These are phyloP conservation scores for Ustilago shanxiensis DNA, from an alignment of 1,284 basidiomycete species.

Conservation along the genomic window DNA sequence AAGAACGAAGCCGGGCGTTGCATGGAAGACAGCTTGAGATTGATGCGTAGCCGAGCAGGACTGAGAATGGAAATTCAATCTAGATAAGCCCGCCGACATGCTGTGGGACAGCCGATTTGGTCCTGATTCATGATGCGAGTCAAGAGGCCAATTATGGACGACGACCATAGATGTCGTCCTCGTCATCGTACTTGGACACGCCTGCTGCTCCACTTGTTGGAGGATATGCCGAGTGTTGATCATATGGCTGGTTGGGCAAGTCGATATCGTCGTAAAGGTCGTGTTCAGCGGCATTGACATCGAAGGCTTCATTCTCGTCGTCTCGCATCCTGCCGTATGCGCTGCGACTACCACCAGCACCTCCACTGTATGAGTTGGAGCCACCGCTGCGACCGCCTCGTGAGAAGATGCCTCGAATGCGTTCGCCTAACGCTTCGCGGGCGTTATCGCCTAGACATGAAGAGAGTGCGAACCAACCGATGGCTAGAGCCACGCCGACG, in stretches of 20 bases:
- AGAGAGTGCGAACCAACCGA: slow-evolving; percentile 54
- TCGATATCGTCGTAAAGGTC: slow-evolving; percentile 50
- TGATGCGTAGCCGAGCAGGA: not conserved
- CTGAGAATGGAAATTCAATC: no score
- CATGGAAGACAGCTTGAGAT: not conserved
- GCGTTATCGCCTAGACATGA: slow-evolving; percentile 52
- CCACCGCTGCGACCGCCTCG: slow-evolving; percentile 15
- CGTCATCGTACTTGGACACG: slow-evolving; percentile 26
- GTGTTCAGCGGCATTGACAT: slow-evolving; percentile 47
- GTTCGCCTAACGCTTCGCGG: slow-evolving; percentile 28
- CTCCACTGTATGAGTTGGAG: slow-evolving; percentile 14
- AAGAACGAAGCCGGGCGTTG: not conserved
- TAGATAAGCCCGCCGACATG: no score
- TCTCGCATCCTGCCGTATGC: slow-evolving; percentile 51
- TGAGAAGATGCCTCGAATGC: slow-evolving; percentile 31
- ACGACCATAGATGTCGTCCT: slow-evolving; percentile 29
- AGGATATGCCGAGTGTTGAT: slow-evolving; percentile 38
- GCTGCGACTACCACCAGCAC: slow-evolving; percentile 20
- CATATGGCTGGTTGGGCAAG: slow-evolving; percentile 32
- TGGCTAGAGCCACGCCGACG: slow-evolving; percentile 38
- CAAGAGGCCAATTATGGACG: slow-evolving; percentile 9
- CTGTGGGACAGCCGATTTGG: no score
- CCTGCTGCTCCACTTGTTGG: slow-evolving; percentile 16
- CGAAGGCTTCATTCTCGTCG: slow-evolving; percentile 51
- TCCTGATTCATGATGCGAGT: no score